Evolutionary conservation across 2,329 filamentous ascomycete genomes (phyloP), one percentile per base, ranked within the genome.

Genomic region (Colletotrichum tropicale): DNA sequence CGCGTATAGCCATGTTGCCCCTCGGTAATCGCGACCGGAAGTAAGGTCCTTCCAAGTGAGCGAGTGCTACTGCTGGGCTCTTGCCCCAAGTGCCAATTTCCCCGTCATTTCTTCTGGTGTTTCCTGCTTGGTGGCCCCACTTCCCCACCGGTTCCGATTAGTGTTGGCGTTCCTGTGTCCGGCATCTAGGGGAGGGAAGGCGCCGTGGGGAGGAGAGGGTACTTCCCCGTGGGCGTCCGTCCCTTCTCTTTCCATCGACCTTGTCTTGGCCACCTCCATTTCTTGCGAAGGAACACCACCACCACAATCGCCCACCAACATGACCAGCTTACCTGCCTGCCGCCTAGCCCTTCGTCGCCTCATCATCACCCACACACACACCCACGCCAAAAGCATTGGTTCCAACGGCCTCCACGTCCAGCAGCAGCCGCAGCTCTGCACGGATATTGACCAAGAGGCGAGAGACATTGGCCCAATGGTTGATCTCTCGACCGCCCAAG

Each of bases 71-170:
- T 38, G 16, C 34, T 26, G 62, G 34, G 28, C 13, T 55, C 7
- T 26, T 55, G 52, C 66, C 66, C 30, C 28, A 67, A 56, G 15
- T 52, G 28, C 69, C 26, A 66, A 24, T 71, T 74, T 28, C 62
- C 61, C 62, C 56, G 24, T 30, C 34, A 28, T 65, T 64, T 30
- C 69, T 71, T 66, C 48, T 58, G 36, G 12, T 65, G 28, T 34
- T 61, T 52, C 36, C 36, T 70, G 67, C 24, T 70, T 21, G n/a
- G 24, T 9, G 10, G 48, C 69, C 62, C 73, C 72, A 52, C 70
- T 75, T 73, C 73, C 64, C 73, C 70, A 69, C 70, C 64, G 15
- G 73, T 75, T 75, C 73, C 73, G 70, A 69, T 62, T n/a, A n/a
- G n/a, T n/a, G n/a, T 75, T 55, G 32, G 34, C 24, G 58, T 71